Conservation (phyloP, 805 yeast genomes). For the Yamadazyma phyllophila region DNA sequence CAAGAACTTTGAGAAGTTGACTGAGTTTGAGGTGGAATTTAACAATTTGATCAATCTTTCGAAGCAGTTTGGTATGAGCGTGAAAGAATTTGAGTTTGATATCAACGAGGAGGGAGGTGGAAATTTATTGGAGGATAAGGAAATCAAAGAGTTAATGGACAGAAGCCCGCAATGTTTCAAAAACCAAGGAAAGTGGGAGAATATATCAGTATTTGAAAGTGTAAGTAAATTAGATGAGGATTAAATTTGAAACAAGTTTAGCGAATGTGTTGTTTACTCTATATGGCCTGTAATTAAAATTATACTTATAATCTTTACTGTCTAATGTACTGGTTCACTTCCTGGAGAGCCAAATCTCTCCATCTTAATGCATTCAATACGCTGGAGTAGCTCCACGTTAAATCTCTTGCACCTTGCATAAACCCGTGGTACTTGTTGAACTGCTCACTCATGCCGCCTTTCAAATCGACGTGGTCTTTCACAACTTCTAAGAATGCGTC, state of each 20-base stretch:
- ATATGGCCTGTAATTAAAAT: neutral
- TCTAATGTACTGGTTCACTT: neutral
- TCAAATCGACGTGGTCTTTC: constrained; percentile 56
- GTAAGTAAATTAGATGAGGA: constrained; percentile 31
- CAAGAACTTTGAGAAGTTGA: constrained; percentile 27
- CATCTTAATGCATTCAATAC: constrained; percentile 67
- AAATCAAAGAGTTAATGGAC: constrained; percentile 42
- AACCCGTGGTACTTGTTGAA: constrained; percentile 77
- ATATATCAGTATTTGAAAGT: constrained; percentile 38
- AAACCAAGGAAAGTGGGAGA: constrained; percentile 21
- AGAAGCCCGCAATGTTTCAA: constrained; percentile 30
- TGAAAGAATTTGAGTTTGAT: constrained; percentile 13
- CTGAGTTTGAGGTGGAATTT: constrained; percentile 18
- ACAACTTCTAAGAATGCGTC: constrained; percentile 66
- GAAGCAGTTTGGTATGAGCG: constrained; percentile 15
- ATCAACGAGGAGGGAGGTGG: constrained; percentile 5
- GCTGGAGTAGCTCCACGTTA: constrained; percentile 90
- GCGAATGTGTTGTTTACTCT: neutral
- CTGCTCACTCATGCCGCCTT: constrained; percentile 85
- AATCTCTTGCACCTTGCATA: constrained; percentile 81
- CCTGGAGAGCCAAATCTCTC: constrained; percentile 34
- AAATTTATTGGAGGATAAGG: constrained; percentile 20
- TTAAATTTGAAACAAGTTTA: neutral
- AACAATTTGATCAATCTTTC: constrained; percentile 23
- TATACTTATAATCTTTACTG: neutral